Conservation (phyloP, 2,329 filamentous ascomycete genomes). For the Bisporella sp. region DNA sequence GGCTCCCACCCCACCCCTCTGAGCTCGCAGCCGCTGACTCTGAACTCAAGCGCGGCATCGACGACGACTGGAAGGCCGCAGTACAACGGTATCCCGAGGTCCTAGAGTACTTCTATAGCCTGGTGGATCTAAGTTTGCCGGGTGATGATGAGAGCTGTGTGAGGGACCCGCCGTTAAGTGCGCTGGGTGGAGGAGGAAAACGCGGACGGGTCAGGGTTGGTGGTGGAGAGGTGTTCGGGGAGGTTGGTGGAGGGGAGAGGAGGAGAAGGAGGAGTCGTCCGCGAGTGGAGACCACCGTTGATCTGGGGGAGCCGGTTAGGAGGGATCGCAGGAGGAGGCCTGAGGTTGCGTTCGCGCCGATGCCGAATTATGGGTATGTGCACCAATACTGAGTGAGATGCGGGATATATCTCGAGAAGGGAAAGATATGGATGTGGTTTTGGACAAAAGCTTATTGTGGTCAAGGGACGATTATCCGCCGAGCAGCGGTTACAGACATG, state of each 20-base stretch:
- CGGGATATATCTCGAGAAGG: not conserved
- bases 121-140: constrained; percentile 61
- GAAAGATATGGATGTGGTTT: not conserved
- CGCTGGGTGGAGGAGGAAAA: constrained; percentile 19
- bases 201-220: constrained; percentile 4
- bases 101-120: constrained; percentile 71
- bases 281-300: not conserved
- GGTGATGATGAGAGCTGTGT: constrained; percentile 52
- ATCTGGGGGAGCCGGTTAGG: constrained; percentile 5
- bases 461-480: not conserved
- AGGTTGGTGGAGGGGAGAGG: constrained; percentile 10
- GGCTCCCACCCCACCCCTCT: constrained; percentile 48
- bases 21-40: constrained; percentile 59
- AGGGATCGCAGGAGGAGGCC: constrained; percentile 5
- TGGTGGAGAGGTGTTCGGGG: not conserved
- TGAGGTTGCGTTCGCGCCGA: constrained; percentile 1
- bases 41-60: constrained; percentile 64
- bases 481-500: not conserved
- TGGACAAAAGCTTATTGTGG: no score
- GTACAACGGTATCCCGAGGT: constrained; percentile 74
- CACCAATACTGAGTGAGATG: not conserved
- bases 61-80: constrained; percentile 70
- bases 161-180: constrained; percentile 51
- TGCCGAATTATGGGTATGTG: constrained; percentile 1
- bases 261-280: constrained; percentile 5